phyloP scores from a whole-genome alignment of 2,329 filamentous ascomycete genomes.

The Albophoma yamanashiensis region DNA sequence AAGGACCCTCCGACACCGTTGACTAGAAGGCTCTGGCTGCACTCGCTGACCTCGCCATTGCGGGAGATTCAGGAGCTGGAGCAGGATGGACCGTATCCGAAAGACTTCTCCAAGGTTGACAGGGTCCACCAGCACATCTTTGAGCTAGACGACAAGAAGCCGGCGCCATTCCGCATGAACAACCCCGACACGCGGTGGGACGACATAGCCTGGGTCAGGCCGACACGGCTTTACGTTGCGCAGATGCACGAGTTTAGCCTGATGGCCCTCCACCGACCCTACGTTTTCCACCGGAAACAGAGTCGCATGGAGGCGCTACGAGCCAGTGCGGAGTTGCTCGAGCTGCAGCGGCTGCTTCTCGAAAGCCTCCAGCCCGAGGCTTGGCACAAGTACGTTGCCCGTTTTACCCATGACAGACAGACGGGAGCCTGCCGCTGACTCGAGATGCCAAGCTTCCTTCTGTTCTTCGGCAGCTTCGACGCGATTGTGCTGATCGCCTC shows the following conservation, averaged over 20 bases:
- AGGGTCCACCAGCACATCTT: constrained; percentile 39
- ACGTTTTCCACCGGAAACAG: constrained; percentile 45
- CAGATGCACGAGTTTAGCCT: constrained; percentile 41
- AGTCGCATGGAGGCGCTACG: constrained; percentile 45
- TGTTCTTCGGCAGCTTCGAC: constrained; percentile 55
- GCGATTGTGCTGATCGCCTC: constrained; percentile 50
- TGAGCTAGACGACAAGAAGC: constrained; percentile 35
- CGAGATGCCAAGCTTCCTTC: constrained; percentile 27
- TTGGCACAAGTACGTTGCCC: constrained; percentile 27
- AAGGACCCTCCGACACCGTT: constrained; percentile 45
- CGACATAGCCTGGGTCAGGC: constrained; percentile 36
- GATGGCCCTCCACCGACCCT: constrained; percentile 51
- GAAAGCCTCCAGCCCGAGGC: constrained; percentile 36
- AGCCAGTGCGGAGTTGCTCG: constrained; percentile 44
- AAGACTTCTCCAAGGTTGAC: constrained; percentile 43
- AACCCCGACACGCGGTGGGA: constrained; percentile 50
- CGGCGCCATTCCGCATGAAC: constrained; percentile 40
- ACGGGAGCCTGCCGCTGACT: neutral
- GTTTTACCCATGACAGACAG: too few species aligned
- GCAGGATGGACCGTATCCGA: constrained; percentile 42
- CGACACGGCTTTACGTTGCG: constrained; percentile 33
- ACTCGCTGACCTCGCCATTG: constrained; percentile 35
- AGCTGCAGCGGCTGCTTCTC: constrained; percentile 40
- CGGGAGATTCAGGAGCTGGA: constrained; percentile 45
- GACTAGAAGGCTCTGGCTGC: constrained; percentile 41